Conservation (phyloP, 1,284 basidiomycete species). For the Boletus coffeatus region DNA sequence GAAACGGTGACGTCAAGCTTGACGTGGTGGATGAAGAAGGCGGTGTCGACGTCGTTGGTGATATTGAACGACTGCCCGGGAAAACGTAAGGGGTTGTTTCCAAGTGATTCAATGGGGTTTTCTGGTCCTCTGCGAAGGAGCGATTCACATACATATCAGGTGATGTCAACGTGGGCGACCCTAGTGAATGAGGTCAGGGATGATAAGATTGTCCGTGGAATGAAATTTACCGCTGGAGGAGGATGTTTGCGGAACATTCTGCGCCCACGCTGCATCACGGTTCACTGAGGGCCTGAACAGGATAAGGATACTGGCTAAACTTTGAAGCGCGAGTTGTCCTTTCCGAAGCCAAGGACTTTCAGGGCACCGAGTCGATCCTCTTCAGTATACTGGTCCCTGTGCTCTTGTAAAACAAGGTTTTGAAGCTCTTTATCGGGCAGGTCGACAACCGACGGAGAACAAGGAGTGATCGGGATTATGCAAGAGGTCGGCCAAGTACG, state of each 20-base stretch:
- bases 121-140: slow-evolving; percentile 57
- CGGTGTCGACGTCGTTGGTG: slow-evolving; percentile 62
- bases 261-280: slow-evolving; percentile 51
- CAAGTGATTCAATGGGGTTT: slow-evolving; percentile 48
- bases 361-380: too few species aligned
- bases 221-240: slow-evolving; percentile 41
- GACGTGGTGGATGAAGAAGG: slow-evolving; percentile 60
- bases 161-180: slow-evolving; percentile 55
- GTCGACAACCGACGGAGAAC: slow-evolving; percentile 51
- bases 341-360: too few species aligned
- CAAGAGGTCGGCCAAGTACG: slow-evolving; percentile 54
- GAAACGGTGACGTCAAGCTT: slow-evolving; percentile 53
- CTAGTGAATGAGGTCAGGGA: slow-evolving; percentile 48
- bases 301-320: slow-evolving; percentile 52
- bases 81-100: slow-evolving; percentile 61
- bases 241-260: slow-evolving; percentile 38
- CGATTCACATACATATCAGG: slow-evolving; percentile 53
- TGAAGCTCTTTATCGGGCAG: slow-evolving; percentile 24
- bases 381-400: too few species aligned
- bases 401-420: too few species aligned
- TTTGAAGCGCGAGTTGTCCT: slow-evolving; percentile 36
- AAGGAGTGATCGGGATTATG: slow-evolving; percentile 68
- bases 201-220: slow-evolving; percentile 40
- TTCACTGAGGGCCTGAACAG: slow-evolving; percentile 38
- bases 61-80: slow-evolving; percentile 63